phyloP scores from a whole-genome alignment of 2,329 filamentous ascomycete genomes.

The Aspergillus sergii region DNA sequence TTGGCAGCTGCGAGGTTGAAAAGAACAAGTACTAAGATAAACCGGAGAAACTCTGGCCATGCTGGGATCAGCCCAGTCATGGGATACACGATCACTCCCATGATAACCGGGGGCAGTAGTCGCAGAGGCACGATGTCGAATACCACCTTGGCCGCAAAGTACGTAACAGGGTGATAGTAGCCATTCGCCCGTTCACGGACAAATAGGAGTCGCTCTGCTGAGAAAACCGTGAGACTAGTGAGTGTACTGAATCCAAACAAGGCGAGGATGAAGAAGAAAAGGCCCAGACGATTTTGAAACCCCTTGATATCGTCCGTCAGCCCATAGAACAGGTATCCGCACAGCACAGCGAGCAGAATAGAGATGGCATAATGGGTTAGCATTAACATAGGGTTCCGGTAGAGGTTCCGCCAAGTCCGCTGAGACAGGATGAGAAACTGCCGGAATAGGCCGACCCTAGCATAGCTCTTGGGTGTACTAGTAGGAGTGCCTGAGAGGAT shows the following conservation, averaged over 20 bases:
- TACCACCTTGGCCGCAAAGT: slow-evolving; percentile 95
- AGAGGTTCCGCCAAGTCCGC: slow-evolving; percentile 95
- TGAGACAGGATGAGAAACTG: slow-evolving; percentile 90
- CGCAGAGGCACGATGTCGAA: slow-evolving; percentile 96
- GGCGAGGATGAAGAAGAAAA: slow-evolving; percentile 96
- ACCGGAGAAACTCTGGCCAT: slow-evolving; percentile 82
- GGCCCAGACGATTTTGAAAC: slow-evolving; percentile 93
- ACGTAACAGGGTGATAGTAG: slow-evolving; percentile 91
- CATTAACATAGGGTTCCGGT: slow-evolving; percentile 97
- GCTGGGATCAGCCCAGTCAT: slow-evolving; percentile 93
- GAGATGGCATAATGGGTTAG: slow-evolving; percentile 97
- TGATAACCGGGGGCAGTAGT: slow-evolving; percentile 89
- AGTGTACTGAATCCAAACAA: slow-evolving; percentile 96
- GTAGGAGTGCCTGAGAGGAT: slow-evolving; percentile 49
- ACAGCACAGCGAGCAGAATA: slow-evolving; percentile 89
- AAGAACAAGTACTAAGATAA: slow-evolving; percentile 86
- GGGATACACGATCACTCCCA: slow-evolving; percentile 94
- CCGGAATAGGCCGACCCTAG: slow-evolving; percentile 73
- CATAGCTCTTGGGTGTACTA: slow-evolving; percentile 76
- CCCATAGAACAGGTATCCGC: slow-evolving; percentile 94
- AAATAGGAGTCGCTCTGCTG: slow-evolving; percentile 85
- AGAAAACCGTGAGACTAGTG: slow-evolving; percentile 91
- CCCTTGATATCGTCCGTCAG: slow-evolving; percentile 94
- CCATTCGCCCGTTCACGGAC: slow-evolving; percentile 93
- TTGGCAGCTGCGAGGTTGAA: slow-evolving; percentile 95